A percentile compares a stretch with the other conserved stretches of the same genome.
phyloP scores from a whole-genome alignment of 495 filamentous ascomycete species.

The Xylaria palmicola region DNA sequence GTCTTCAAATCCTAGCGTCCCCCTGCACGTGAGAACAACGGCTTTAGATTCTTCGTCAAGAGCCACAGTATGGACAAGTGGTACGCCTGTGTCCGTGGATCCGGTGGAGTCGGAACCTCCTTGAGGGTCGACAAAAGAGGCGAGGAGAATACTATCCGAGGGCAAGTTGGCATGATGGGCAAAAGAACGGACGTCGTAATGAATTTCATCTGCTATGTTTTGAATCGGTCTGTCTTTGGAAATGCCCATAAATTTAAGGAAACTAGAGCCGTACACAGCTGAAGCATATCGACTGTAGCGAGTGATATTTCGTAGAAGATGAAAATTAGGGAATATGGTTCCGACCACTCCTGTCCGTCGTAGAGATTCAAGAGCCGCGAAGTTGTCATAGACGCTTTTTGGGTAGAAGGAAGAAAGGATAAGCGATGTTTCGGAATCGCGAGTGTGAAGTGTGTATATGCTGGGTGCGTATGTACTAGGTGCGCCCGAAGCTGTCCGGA shows the following conservation, averaged over 20 bases:
- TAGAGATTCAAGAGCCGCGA: constrained; percentile 54
- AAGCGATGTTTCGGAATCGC: constrained; percentile 64
- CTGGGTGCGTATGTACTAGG: constrained; percentile 47
- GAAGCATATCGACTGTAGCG: constrained; percentile 77
- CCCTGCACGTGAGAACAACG: constrained; percentile 71
- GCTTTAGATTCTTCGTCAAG: constrained; percentile 77
- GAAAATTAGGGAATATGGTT: constrained; percentile 64
- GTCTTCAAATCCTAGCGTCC: constrained; percentile 78
- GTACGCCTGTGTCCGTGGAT: constrained; percentile 69
- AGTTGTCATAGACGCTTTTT: constrained; percentile 56
- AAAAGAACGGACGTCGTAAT: constrained; percentile 69
- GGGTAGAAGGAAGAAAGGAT: constrained; percentile 54
- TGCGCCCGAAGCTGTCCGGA: constrained; percentile 38
- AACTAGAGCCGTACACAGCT: constrained; percentile 71
- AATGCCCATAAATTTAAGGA: constrained; percentile 70
- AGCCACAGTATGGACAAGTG: constrained; percentile 75
- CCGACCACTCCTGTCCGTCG: constrained; percentile 57
- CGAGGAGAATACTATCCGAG: constrained; percentile 66
- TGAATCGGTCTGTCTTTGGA: constrained; percentile 46
- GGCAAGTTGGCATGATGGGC: constrained; percentile 68
- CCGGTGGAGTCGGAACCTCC: constrained; percentile 72
- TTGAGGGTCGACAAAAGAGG: constrained; percentile 72
- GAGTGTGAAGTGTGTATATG: constrained; percentile 67
- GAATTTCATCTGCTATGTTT: constrained; percentile 50
- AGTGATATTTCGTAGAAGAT: constrained; percentile 68